These are phyloP conservation scores for Bimuria novae-zelandiae DNA, from an alignment of 2,329 filamentous ascomycete species.

Conservation along the genomic window DNA sequence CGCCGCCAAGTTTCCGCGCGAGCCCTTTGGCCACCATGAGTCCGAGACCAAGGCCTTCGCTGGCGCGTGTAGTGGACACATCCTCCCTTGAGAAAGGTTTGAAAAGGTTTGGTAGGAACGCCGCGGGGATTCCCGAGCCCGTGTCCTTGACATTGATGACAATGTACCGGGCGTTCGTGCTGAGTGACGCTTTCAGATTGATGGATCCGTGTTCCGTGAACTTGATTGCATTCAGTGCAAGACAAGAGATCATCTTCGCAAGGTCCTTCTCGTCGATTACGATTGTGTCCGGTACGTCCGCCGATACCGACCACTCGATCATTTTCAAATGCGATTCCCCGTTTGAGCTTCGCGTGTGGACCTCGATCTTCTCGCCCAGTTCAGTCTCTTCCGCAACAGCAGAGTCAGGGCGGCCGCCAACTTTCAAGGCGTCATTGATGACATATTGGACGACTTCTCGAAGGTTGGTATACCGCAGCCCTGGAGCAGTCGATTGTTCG, in stretches of 20 bases:
- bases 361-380: constrained; percentile 55
- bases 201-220: constrained; percentile 70
- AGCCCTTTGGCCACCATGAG: constrained; percentile 74
- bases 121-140: constrained; percentile 69
- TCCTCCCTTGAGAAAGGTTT: constrained; percentile 73
- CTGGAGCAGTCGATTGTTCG: constrained; percentile 51
- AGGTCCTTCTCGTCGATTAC: constrained; percentile 67
- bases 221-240: constrained; percentile 70
- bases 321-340: constrained; percentile 52
- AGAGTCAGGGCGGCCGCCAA: constrained; percentile 59
- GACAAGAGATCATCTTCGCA: constrained; percentile 66
- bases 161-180: constrained; percentile 57
- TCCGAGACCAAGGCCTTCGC: constrained; percentile 70
- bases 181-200: constrained; percentile 59
- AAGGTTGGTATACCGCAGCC: constrained; percentile 53
- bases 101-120: constrained; percentile 69
- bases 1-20: constrained; percentile 70
- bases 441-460: constrained; percentile 57
- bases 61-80: constrained; percentile 67
- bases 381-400: constrained; percentile 53
- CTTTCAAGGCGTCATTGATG: constrained; percentile 57
- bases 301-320: constrained; percentile 57
- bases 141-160: constrained; percentile 68
- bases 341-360: constrained; percentile 50
- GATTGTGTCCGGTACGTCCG: constrained; percentile 58